A percentile compares a stretch with the other conserved stretches of the same genome.
These are phyloP conservation scores for Passalora sequoiae DNA, from an alignment of 2,329 filamentous ascomycete species.

Conservation along the genomic window DNA sequence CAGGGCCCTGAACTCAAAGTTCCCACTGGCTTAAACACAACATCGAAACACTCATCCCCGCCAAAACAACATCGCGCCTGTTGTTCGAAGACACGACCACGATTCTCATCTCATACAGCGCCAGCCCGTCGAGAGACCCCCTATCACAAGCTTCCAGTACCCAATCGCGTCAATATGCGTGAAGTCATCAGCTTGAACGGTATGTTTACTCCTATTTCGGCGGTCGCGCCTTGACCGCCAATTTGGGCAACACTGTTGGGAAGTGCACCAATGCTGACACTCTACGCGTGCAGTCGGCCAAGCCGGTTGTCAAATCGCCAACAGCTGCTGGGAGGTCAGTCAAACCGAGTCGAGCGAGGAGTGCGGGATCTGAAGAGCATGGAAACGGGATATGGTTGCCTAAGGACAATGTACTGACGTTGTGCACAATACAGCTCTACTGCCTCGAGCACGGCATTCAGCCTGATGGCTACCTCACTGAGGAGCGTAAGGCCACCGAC, in stretches of 20 bases:
- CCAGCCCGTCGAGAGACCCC: conserved; percentile 20
- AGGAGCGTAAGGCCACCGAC: conserved; percentile 90
- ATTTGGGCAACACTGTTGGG: conserved; percentile 14
- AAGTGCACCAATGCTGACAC: conserved; percentile 45
- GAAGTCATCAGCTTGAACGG: conserved; percentile 99
- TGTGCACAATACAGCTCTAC: conserved; percentile 68
- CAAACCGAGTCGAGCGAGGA: conserved; percentile 20
- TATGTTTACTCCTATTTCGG: conserved; percentile 44
- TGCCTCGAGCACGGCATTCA: conserved; percentile 99
- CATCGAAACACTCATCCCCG: conserved; percentile 17
- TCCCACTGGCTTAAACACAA: conserved; percentile 9
- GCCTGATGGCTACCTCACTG: conserved; percentile 98
- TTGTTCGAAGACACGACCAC: conserved; percentile 8
- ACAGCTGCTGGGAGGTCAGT: conserved; percentile 99
- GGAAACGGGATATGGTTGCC: conserved; percentile 26
- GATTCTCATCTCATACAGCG: conserved; percentile 10
- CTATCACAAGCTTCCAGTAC: conserved; percentile 9
- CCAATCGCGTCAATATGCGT: conserved; percentile 67
- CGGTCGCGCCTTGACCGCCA: conserved; percentile 41
- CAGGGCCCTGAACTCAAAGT: neutral
- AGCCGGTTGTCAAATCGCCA: conserved; percentile 99
- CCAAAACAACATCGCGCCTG: conserved; percentile 11
- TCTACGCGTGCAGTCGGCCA: conserved; percentile 76
- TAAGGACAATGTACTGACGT: conserved; percentile 31
- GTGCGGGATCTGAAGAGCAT: conserved; percentile 12